Conservation (phyloP, 1,139 yeast species). For the Lodderomyces metapsilosis region DNA sequence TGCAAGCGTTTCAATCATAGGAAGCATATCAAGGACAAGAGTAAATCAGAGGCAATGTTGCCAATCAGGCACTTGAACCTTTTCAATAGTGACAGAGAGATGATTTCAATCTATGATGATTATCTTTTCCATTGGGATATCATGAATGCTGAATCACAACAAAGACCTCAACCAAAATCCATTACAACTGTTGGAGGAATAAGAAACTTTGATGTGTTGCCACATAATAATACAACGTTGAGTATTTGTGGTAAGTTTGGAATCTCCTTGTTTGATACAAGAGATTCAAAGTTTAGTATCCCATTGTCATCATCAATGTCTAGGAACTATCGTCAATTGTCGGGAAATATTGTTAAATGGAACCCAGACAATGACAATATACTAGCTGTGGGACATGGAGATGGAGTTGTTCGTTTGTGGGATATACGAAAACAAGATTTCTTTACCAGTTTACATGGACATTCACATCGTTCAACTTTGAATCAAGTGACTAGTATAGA, state of each 20-base stretch:
- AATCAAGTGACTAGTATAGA: constrained; percentile 49
- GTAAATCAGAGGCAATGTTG: constrained; percentile 16
- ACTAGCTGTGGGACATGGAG: constrained; percentile 65
- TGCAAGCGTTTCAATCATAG: constrained; percentile 72
- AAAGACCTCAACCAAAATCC: constrained; percentile 46
- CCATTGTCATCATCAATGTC: constrained; percentile 20
- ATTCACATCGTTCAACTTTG: constrained; percentile 19
- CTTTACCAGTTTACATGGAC: constrained; percentile 55
- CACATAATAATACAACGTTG: constrained; percentile 31
- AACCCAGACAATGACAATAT: constrained; percentile 56
- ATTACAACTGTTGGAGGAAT: constrained; percentile 55
- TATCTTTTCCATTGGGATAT: constrained; percentile 74
- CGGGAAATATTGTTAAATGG: constrained; percentile 57
- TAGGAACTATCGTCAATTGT: constrained; percentile 19
- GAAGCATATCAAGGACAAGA: constrained; percentile 47
- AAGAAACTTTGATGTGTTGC: constrained; percentile 47
- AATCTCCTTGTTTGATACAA: constrained; percentile 64
- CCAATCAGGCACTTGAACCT: constrained; percentile 30
- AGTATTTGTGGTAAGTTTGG: constrained; percentile 73
- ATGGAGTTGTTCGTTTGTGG: constrained; percentile 66
- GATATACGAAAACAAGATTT: constrained; percentile 61
- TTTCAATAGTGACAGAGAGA: constrained; percentile 16
- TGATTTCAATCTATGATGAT: constrained; percentile 61
- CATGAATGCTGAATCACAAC: constrained; percentile 46
- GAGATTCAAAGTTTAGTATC: constrained; percentile 41